Base-by-base conservation (phyloP, 345 rosid species). In the Populus alba region DNA sequence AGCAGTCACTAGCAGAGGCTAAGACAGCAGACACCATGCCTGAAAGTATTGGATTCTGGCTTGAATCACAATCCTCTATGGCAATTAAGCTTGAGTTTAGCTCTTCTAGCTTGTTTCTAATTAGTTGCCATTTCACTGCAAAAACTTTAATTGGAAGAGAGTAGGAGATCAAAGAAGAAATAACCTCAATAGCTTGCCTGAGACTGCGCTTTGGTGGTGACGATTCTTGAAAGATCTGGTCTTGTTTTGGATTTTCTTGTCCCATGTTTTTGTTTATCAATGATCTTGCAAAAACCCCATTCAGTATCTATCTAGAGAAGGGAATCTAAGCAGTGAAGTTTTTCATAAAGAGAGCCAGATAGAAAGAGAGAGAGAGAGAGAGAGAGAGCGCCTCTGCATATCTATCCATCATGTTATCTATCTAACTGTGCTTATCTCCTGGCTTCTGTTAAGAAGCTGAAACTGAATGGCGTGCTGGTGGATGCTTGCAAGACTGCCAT, bases 121-220 rank as follows among this genome's bases (percentile, higher is more conserved):
- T 90, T 63, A 89, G 81, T 35, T 90, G 89, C 99, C 99, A 95
- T 90, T 92, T 95, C 41, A 88, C 89, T 20, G 86, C 69, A 83
- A 95, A 95, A 43, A 90, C 91, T 76, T 82, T 90, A 80, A 91
- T 80, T 20, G 92, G 89, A 75, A 90, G 87, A 75, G 96, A 93
- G 38, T 87, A 87, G 63, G 90, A 86, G 77, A 90, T 86, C 81
- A 93, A 84, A 27, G 93, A 89, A 78, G 95, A 92, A 2, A 87
- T 79, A 4, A 79, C 83, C 82, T 90, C 94, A 75, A 87, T 88
- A 71, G 89, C 89, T 84, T 80, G 83, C 3, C 80, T 69, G 62
- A 87, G 74, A 74, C 85, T 81, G 25, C 88, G 43, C 71, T 84
- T 80, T 57, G 72, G 76, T 2, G 85, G 79, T 66, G 85, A 78